Evolutionary conservation across 495 filamentous ascomycete species (phyloP), one percentile per base, ranked within the genome.

Genomic region (Trichocladium uniseriatum): DNA sequence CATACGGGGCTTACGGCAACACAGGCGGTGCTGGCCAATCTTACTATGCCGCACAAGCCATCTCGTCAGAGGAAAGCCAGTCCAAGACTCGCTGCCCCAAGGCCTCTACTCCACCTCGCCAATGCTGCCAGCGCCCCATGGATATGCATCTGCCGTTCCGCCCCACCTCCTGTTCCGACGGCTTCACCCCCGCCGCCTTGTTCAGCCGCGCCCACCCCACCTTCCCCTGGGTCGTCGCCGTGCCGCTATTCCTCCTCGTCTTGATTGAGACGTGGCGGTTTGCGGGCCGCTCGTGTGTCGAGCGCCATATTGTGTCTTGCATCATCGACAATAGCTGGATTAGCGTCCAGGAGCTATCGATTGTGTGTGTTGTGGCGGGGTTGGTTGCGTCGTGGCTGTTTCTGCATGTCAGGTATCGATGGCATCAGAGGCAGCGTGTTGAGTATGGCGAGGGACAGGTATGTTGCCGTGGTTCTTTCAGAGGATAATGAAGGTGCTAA

Each of bases 311-410:
- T 29, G 0, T 31, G 3, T 34, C 29, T 3, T 6, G 29, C 19
- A 5, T 34, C 18, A 10, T 45, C 19, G 1, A 24, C 37, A 20
- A 4, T 21, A 14, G 29, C n/a, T 8, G 28, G n/a, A 11, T 14
- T 6, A 21, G 21, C n/a, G 24, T 56, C 7, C 28, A 43, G 1
- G 11, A 46, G 38, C 31, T 59, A 39, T 48, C 50, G 1, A 16
- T 49, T 22, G 43, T 24, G 5, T 56, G 47, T 20, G 36, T 52
- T n/a, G 32, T 27, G 1, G 40, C 39, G 1, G 57, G 57, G 1
- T 29, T 53, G 16, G 6, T 38, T 2, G 44, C 15, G 20, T 47
- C 35, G 43, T 56, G 57, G 56, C 14, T 52, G 6, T 51, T 45
- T 20, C 36, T 34, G 19, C 55, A 53, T 27, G 40, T 45, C 15